Conservation (phyloP, 1,284 basidiomycete species). For the Cryptococcus depauperatus region DNA sequence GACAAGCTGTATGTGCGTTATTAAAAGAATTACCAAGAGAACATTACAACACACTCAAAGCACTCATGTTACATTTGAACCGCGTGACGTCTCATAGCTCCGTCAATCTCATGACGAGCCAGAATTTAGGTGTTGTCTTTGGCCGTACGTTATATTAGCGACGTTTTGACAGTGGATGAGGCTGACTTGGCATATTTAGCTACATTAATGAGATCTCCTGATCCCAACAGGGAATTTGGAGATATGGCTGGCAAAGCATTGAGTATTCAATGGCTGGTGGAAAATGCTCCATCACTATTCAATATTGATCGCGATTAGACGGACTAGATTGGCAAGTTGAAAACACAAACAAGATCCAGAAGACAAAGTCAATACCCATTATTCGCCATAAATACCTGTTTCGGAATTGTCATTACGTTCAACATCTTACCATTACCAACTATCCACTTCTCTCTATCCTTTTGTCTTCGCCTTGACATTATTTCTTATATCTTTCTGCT, state of each 20-base stretch:
- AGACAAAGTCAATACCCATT: no score
- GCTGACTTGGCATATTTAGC: constrained; percentile 49
- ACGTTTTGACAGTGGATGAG: neutral
- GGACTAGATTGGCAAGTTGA: no score
- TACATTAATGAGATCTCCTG: constrained; percentile 82
- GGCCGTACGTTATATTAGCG: constrained; percentile 65
- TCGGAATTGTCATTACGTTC: no score
- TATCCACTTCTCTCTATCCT: no score
- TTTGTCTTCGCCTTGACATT: no score
- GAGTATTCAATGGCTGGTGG: constrained; percentile 82
- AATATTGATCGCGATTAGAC: constrained; percentile 1
- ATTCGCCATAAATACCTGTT: no score
- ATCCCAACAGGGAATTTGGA: constrained; percentile 81
- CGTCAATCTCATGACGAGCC: constrained; percentile 84
- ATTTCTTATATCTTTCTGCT: no score
- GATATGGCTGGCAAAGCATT: constrained; percentile 85
- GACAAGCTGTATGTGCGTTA: constrained; percentile 58
- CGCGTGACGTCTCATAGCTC: constrained; percentile 64
- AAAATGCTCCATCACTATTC: constrained; percentile 61
- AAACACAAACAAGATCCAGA: no score
- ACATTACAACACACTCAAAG: constrained; percentile 76
- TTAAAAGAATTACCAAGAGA: constrained; percentile 71
- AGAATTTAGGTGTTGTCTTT: constrained; percentile 98
- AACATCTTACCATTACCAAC: no score
- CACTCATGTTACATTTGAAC: constrained; percentile 79